phyloP scores from a whole-genome alignment of 2,329 filamentous ascomycete genomes.

The Colletotrichum eremochloae region DNA sequence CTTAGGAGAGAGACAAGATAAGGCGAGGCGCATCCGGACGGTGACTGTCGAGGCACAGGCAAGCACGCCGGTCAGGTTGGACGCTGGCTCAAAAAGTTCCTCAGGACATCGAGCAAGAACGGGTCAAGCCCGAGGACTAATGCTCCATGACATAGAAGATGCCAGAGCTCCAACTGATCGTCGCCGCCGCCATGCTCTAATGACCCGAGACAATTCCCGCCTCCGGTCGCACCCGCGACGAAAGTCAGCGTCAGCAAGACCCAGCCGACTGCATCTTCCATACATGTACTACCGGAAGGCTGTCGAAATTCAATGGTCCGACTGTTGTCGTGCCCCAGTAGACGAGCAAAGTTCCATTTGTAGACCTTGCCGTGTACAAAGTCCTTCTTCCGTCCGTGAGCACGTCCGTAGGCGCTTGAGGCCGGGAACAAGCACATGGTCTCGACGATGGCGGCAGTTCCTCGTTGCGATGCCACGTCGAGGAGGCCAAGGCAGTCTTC shows the following conservation, averaged over 20 bases:
- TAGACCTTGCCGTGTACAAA: constrained; percentile 56
- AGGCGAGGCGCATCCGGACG: not conserved
- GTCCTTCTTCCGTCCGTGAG: constrained; percentile 49
- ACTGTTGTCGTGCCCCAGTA: constrained; percentile 43
- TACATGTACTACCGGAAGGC: constrained; percentile 49
- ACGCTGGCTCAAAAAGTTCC: constrained; percentile 16
- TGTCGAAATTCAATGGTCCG: constrained; percentile 56
- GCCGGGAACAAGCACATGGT: constrained; percentile 52
- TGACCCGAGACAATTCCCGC: constrained; percentile 32
- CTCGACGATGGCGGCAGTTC: constrained; percentile 45
- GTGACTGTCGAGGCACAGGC: not conserved
- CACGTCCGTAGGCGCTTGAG: constrained; percentile 48
- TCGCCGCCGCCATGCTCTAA: constrained; percentile 24
- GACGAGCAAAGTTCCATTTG: constrained; percentile 55
- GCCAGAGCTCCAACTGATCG: constrained; percentile 33
- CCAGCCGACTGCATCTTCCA: constrained; percentile 51
- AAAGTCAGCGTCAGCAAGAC: constrained; percentile 51
- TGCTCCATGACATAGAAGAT: constrained; percentile 35
- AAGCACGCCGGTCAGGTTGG: not conserved
- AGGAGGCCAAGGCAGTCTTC: constrained; percentile 46
- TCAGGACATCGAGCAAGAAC: constrained; percentile 30
- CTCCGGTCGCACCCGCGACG: constrained; percentile 48
- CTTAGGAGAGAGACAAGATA: not conserved
- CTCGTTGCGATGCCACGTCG: constrained; percentile 42
- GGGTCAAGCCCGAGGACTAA: constrained; percentile 33